Conservation (phyloP, 805 yeast species). For the Cephaloascus fragrans region DNA sequence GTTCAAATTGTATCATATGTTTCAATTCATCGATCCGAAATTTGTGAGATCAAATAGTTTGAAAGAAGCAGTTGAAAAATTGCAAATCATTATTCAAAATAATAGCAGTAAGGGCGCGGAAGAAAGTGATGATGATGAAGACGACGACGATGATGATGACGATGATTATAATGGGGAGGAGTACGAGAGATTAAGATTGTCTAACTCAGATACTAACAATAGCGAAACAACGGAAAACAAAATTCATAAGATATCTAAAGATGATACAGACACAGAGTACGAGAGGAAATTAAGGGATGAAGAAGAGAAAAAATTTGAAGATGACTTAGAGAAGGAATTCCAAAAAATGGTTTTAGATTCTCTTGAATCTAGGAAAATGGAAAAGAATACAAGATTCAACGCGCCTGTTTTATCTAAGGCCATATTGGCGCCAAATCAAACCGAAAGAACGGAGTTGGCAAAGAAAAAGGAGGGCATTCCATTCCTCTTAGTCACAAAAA, state of each 20-base stretch:
- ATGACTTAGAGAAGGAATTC: conserved; percentile 48
- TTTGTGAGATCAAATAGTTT: conserved; percentile 25
- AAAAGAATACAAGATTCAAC: conserved; percentile 14
- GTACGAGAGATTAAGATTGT: conserved; percentile 6
- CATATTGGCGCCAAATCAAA: conserved; percentile 7
- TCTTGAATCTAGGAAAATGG: conserved; percentile 25
- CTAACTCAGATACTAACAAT: conserved; percentile 5
- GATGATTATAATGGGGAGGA: conserved; percentile 7
- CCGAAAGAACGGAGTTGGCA: conserved; percentile 1
- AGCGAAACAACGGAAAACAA: conserved; percentile 8
- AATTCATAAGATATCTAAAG: conserved; percentile 3
- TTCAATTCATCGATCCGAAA: conserved; percentile 17
- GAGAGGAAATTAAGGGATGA: conserved; percentile 23
- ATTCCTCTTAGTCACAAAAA: conserved; percentile 47
- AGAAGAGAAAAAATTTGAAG: conserved; percentile 36
- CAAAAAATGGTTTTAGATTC: conserved; percentile 43
- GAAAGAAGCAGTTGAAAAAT: conserved; percentile 30
- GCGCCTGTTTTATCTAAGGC: conserved; percentile 13
- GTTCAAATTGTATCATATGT: conserved; percentile 39
- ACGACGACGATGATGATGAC: conserved; percentile 3
- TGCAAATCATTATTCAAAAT: conserved; percentile 19
- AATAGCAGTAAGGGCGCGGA: conserved; percentile 1
- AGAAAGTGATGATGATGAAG: conserved; percentile 4
- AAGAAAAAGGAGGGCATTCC: conserved; percentile 14
- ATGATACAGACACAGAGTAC: conserved; percentile 15